Evolutionary conservation across 2,329 filamentous ascomycete genomes (phyloP), one percentile per base, ranked within the genome.

Genomic region (Trichoderma sp.): DNA sequence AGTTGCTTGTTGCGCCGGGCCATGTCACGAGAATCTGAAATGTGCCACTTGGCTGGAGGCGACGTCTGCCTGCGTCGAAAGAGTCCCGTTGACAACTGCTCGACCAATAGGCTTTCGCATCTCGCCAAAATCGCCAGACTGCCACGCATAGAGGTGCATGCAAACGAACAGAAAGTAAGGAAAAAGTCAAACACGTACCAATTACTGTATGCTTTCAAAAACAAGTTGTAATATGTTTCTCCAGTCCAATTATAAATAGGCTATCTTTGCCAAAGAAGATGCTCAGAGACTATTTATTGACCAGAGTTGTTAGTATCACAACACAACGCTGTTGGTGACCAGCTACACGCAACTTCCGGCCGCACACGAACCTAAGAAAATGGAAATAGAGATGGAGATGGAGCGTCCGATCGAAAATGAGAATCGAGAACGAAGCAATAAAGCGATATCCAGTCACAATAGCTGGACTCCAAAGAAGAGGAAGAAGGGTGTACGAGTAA

Each of bases 401-500:
- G 58, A 72, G 72, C 72, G 74, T 72, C 72, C 71, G 72, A 76
- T 71, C 70, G 72, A 74, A 76, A 8, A 74, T 71, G 72, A 73
- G 70, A 75, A 73, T 72, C 74, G 74, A 76, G 70, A 75, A 74
- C 72, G 74, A 79, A 77, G 77, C 73, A 76, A 77, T 73, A 76
- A 75, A 75, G 73, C 72, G 75, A 72, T 78, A 73, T 78, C 75
- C 75, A 80, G 77, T 78, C 76, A 76, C 71, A 76, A 77, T 75
- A 73, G 75, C 76, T 74, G 76, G 74, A 80, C 77, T 78, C 76
- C 76, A 30, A 30, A 78, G 59, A 30, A 79, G 43, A 52, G n/a
- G 54, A 59, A 78, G 75, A 74, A 75, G 76, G 76, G 76, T 76
- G 77, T 76, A 55, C 3, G 60, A 64, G 76, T 75, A 77, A 77